Base-by-base conservation (phyloP, 169 alveolate species). In the Plasmodium vivax region DNA sequence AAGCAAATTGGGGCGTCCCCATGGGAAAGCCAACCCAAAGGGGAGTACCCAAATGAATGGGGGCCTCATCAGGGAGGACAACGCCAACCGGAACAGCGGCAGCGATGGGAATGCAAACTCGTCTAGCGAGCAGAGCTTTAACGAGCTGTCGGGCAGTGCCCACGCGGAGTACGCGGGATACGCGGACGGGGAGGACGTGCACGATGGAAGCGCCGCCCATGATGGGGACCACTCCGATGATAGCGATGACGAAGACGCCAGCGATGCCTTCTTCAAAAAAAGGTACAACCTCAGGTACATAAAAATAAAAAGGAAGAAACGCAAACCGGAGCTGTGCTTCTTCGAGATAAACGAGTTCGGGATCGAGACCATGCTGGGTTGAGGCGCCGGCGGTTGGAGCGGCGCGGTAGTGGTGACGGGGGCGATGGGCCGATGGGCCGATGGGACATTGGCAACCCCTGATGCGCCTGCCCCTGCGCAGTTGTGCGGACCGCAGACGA, bases 281-380 rank as follows among this genome's bases (percentile, higher is more conserved):
- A 45, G 81, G 36, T 92, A 82, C 58, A 92, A 92, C 62, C 85
- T 32, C 30, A 82, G 95, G 77, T 92, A 82, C 45, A 92, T 92
- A 34, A 81, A 82, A 72, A 54, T 82, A 32, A 81, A 92, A 83
- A 83, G 77, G 16, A 51, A 72, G 75, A 56, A 56, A 23, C 72
- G 72, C 82, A 45, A n/a, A 81, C 12, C 41, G 23, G 41, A 10
- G 3, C 27, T 62, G 27, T 92, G 92, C 75, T 92, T 82, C 83
- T 92, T 92, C 75, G 92, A 92, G 58, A 92, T 92, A 34, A 92
- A 62, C 54, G 41, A 81, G 19, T 51, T 45, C 14, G 95, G 95
- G 7, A 82, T 92, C 27, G 73, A 92, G 79, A 92, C 92, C 10
- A 19, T 87, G 12, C 41, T 87, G 3, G 27, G 5, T n/a, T 82